phyloP scores from a whole-genome alignment of 768 basidiomycete species.

The Lepiota subincarnata region DNA sequence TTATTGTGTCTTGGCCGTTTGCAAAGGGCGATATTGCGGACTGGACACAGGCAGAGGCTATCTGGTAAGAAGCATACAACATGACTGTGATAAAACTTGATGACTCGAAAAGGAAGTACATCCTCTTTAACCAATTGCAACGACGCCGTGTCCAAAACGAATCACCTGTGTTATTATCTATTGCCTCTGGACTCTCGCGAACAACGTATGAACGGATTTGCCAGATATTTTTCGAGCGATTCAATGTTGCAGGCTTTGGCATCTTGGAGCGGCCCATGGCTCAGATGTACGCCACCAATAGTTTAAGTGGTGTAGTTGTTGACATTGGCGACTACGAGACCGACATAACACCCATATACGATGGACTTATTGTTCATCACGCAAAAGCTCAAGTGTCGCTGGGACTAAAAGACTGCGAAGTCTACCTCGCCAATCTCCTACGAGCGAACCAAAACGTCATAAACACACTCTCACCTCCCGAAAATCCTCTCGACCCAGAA shows the following conservation, averaged over 20 bases:
- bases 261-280: slow-evolving; percentile 82
- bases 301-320: slow-evolving; percentile 69
- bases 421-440: slow-evolving; percentile 71
- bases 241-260: slow-evolving; percentile 82
- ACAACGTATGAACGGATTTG: slow-evolving; percentile 67
- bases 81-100: background rate
- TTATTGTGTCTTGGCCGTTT: slow-evolving; percentile 81
- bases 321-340: slow-evolving; percentile 77
- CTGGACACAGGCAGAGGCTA: slow-evolving; percentile 83
- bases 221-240: slow-evolving; percentile 88
- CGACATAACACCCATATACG: slow-evolving; percentile 74
- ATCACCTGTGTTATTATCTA: slow-evolving; percentile 76
- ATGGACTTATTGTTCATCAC: slow-evolving; percentile 57
- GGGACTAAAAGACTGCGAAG: slow-evolving; percentile 69
- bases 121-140: slow-evolving; percentile 70
- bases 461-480: slow-evolving; percentile 51
- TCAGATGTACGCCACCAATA: slow-evolving; percentile 75
- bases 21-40: slow-evolving; percentile 67
- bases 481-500: slow-evolving; percentile 41
- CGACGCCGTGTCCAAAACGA: slow-evolving; percentile 84
- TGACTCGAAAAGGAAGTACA: slow-evolving; percentile 63
- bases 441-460: slow-evolving; percentile 65
- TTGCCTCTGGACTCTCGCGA: slow-evolving; percentile 62
- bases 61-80: slow-evolving; percentile 57
- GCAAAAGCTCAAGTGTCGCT: slow-evolving; percentile 55